Evolutionary conservation across 768 basidiomycete genomes (phyloP).

Genomic region (Neoboletus magnificus): DNA sequence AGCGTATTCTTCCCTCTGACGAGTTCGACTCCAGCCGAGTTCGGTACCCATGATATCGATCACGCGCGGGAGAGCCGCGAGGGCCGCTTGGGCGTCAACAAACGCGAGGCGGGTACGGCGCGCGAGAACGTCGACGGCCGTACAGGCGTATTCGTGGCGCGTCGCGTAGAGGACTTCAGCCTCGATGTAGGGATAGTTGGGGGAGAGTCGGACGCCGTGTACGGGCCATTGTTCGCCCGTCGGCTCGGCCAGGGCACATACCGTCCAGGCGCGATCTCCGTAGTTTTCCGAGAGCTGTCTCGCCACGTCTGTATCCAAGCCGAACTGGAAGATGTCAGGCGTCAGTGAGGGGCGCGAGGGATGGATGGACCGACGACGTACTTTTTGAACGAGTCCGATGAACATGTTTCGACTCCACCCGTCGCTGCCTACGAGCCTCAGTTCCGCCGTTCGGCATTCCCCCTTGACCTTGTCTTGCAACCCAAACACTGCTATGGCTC

Average conservation of each 20-base stretch:
- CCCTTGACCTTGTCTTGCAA: slow-evolving; percentile 53
- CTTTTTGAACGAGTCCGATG: slow-evolving; percentile 89
- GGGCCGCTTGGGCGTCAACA: slow-evolving; percentile 83
- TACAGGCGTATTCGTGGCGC: slow-evolving; percentile 87
- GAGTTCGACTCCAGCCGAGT: slow-evolving; percentile 66
- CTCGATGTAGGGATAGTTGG: slow-evolving; percentile 85
- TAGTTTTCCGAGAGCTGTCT: slow-evolving; percentile 92
- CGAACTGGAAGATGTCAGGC: slow-evolving; percentile 55
- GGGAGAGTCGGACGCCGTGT: slow-evolving; percentile 69
- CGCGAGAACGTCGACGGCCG: slow-evolving; percentile 90
- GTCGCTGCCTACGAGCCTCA: slow-evolving; percentile 88
- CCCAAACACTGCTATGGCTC: slow-evolving; percentile 75
- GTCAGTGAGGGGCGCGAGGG: background rate
- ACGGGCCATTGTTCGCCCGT: slow-evolving; percentile 84
- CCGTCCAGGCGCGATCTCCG: slow-evolving; percentile 95
- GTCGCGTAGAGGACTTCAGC: slow-evolving; percentile 90
- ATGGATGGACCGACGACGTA: slow-evolving; percentile 31
- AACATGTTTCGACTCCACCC: slow-evolving; percentile 97
- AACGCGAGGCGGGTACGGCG: slow-evolving; percentile 92
- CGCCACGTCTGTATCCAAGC: slow-evolving; percentile 87
- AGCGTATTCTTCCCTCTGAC: slow-evolving; percentile 57
- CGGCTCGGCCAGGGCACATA: slow-evolving; percentile 73
- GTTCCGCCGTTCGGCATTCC: slow-evolving; percentile 72
- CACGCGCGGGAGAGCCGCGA: slow-evolving; percentile 80
- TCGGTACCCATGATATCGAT: slow-evolving; percentile 91